Percentiles rank a stretch among this genome's conserved stretches.
phyloP scores from a whole-genome alignment of 148 eudicot genomes.

The Nyssa sinensis region DNA sequence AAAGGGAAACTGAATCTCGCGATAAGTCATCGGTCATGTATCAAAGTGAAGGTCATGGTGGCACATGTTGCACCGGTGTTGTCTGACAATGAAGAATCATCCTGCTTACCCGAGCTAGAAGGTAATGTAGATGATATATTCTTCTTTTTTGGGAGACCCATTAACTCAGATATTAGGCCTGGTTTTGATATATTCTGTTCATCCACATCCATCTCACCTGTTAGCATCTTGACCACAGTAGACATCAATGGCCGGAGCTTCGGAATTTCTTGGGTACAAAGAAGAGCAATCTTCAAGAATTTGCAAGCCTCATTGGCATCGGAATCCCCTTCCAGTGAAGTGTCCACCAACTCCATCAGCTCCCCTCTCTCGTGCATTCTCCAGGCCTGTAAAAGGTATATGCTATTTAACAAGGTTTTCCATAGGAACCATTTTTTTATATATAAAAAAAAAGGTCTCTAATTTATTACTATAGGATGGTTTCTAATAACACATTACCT shows the following conservation, averaged over 20 bases:
- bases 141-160: slow-evolving; percentile 23
- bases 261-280: slow-evolving; percentile 68
- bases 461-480: not conserved
- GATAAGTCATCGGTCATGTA: slow-evolving; percentile 53
- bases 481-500: not conserved
- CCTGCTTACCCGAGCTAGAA: slow-evolving; percentile 27
- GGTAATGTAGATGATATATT: slow-evolving; percentile 25
- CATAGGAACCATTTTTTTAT: too few species aligned
- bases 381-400: slow-evolving; percentile 60
- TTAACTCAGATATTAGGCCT: slow-evolving; percentile 39
- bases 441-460: too few species aligned
- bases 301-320: slow-evolving; percentile 49
- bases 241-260: slow-evolving; percentile 68
- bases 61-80: slow-evolving; percentile 27
- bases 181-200: slow-evolving; percentile 38
- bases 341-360: slow-evolving; percentile 43
- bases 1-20: not conserved
- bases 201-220: slow-evolving; percentile 46
- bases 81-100: slow-evolving; percentile 19
- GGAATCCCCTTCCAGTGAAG: slow-evolving; percentile 44
- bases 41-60: slow-evolving; percentile 52
- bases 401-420: not conserved
- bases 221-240: slow-evolving; percentile 54
- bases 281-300: slow-evolving; percentile 55
- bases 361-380: slow-evolving; percentile 34